These are phyloP conservation scores for Stereocaulon alpinum DNA, from an alignment of 495 filamentous ascomycete genomes.

Conservation along the genomic window DNA sequence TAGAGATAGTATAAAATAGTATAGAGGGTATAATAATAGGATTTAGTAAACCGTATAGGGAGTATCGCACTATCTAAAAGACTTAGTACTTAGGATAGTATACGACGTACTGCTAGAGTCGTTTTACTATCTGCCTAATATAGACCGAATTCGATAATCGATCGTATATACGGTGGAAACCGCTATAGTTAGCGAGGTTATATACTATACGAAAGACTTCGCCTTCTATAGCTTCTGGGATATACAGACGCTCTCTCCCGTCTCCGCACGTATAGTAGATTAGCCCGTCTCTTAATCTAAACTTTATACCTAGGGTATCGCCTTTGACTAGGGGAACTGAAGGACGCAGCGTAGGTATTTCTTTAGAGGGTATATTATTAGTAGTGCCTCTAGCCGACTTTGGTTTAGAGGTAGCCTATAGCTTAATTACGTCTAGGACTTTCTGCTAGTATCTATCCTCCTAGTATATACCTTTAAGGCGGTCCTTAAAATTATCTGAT, in stretches of 20 bases:
- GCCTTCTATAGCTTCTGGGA: not conserved
- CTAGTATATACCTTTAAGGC: no score
- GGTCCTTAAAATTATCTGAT: no score
- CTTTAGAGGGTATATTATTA: not conserved
- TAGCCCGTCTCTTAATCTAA: not conserved
- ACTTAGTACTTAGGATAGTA: not conserved
- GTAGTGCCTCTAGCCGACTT: no score
- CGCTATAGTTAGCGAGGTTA: not conserved
- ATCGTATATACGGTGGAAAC: not conserved
- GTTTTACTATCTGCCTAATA: not conserved
- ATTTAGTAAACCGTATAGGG: not conserved
- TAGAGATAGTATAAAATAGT: not conserved
- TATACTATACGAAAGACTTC: not conserved
- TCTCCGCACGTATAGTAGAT: not conserved
- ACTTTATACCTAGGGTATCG: not conserved
- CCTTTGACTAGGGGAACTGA: not conserved
- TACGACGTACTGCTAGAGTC: not conserved
- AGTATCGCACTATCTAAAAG: not conserved
- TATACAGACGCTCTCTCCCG: not conserved
- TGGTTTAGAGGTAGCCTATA: no score
- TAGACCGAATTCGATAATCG: not conserved
- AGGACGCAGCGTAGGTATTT: not conserved
- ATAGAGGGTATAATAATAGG: not conserved
- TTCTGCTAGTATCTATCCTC: not conserved
- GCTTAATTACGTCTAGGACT: no score